Evolutionary conservation across 2,329 filamentous ascomycete genomes (phyloP).

Genomic region (Clathrospora elynae): DNA sequence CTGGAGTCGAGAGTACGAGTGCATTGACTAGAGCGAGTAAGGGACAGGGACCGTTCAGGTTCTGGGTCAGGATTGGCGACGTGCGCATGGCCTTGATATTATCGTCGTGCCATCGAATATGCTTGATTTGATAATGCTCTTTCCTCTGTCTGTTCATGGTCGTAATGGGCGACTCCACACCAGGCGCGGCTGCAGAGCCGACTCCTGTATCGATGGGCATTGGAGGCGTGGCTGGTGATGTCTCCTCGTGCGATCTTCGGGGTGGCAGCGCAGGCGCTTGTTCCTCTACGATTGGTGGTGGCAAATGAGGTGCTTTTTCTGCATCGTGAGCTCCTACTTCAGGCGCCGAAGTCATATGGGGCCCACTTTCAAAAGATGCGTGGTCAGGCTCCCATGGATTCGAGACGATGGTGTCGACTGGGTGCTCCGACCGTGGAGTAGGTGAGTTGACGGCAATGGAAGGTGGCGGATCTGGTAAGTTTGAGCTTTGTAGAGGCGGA

Average conservation of each 20-base stretch:
- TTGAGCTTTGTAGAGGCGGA: constrained; percentile 14
- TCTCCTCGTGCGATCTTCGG: constrained; percentile 42
- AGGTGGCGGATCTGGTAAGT: constrained; percentile 33
- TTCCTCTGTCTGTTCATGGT: constrained; percentile 55
- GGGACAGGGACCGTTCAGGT: constrained; percentile 92
- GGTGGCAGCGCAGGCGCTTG: constrained; percentile 42
- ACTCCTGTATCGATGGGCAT: constrained; percentile 36
- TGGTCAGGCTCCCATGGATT: constrained; percentile 36
- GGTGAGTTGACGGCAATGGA: constrained; percentile 34
- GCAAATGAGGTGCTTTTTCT: constrained; percentile 23
- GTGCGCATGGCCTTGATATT: constrained; percentile 65
- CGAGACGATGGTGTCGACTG: constrained; percentile 32
- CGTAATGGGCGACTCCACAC: constrained; percentile 49
- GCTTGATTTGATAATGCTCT: constrained; percentile 93
- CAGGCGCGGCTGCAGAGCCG: constrained; percentile 21
- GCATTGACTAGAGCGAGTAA: constrained; percentile 92
- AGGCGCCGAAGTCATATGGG: constrained; percentile 13
- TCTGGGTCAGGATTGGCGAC: constrained; percentile 91
- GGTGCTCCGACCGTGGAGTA: constrained; percentile 26
- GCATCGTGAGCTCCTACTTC: constrained; percentile 33
- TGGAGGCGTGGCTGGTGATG: constrained; percentile 42
- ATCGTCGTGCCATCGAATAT: constrained; percentile 80
- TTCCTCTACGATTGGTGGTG: constrained; percentile 20
- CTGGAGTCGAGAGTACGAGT: constrained; percentile 78
- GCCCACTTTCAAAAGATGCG: not conserved